Base-by-base conservation (phyloP, 768 basidiomycete species). In the Kwoniella sp. region DNA sequence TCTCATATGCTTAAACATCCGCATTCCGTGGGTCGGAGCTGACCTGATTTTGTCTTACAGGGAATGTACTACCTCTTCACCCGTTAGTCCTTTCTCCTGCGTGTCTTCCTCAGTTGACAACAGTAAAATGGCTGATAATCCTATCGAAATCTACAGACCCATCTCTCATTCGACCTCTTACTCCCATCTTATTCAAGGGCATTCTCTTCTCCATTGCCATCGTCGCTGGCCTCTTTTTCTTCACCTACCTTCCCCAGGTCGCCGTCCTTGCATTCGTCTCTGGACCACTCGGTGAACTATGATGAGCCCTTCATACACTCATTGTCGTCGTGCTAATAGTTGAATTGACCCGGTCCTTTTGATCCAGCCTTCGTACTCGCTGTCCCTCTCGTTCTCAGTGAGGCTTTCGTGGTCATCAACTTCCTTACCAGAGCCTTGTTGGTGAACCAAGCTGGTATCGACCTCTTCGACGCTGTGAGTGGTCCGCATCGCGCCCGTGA, bases 191-290 rank as follows among this genome's bases (percentile, higher is more conserved):
- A 3, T 28, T 78, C 67, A 77, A 76, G 58, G 76, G 77, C 7
- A 61, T 73, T 13, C 37, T 72, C 15, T 57, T 77, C 31, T 75
- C 76, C 0, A 23, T 77, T 30, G 73, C 58, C 11, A 74, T 82
- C 37, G 69, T 82, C 55, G 65, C 65, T 5, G 64, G 58, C 2
- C 68, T 88, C 69, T 86, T 87, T 71, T 56, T 74, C 50, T 76
- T 82, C 65, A 76, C 81, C 52, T 90, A 87, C 80, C 71, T 89
- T 9, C 89, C 89, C 1, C 88, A 88, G 73, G 85, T 87, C 37
- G 87, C 86, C 47, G 75, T 89, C 53, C 85, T 88, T 41, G 84
- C 87, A 1, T 68, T 88, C 59, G 83, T 89, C 70, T 85, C 85
- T 0, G 89, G 88, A 0, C 87, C 88, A 4, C 83, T 89, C 28